Base-by-base conservation (phyloP, 2,329 filamentous ascomycete species). In the Coleophoma cylindrospora region DNA sequence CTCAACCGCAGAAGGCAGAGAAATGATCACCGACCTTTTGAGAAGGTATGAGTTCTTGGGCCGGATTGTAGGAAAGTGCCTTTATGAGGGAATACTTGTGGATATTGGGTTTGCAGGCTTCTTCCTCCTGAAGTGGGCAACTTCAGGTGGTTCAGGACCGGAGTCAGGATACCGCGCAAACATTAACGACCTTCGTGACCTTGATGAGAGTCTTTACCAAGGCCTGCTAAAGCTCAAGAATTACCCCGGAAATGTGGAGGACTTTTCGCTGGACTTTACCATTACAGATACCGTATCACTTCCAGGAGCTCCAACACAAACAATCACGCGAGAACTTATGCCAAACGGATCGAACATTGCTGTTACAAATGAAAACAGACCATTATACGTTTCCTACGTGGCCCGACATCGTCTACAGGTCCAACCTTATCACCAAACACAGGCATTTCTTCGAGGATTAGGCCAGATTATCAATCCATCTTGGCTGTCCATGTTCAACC, bases 401-500 rank as follows among this genome's bases (percentile, higher is more conserved):
- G 89, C 90, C 11, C 85, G 88, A 11, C 91, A 97, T 66, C 86
- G 91, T 11, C 81, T 99, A 0, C 84, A 91, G 49, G 76, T 80
- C 1, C 94, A 97, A 64, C 88, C 89, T 1, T 79, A 80, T 45
- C 71, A 76, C n/a, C 91, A 96, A 64, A 96, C 91, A 1, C 79
- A 83, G 19, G 90, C 91, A 1, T 99, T 99, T 66, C 78, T 99
- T 8, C 83, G 83, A 50, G 94, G 94, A 0, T 81, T 99, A 1
- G 83, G 87, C 19, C 78, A 85, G 56, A 95, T 99, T 64, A 94
- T 99, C 57, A 86, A 91, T 51, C 91, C 92, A 0, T 82, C 83
- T 3, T 99, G 94, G 94, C 79, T 99, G 4, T 91, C 87, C 61
- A 97, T 99, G 94, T 99, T 99, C 75, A 99, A 99, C 68, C 92